Base-by-base conservation (phyloP, 2,329 filamentous ascomycete species). In the Venturia carpophila region DNA sequence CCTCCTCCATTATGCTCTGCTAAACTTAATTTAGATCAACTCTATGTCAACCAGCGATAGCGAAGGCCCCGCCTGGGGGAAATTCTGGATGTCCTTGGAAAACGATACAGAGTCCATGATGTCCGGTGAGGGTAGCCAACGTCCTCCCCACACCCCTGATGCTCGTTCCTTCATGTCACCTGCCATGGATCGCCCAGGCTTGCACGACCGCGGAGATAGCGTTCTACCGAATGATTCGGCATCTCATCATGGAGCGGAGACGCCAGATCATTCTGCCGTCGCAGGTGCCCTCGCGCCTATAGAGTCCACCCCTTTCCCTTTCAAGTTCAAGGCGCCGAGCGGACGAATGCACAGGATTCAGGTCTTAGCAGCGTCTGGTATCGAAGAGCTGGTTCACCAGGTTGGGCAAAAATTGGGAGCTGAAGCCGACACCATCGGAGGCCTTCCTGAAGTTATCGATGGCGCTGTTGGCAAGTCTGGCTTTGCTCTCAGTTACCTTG, bases 241-340 rank as follows among this genome's bases (percentile, higher is more conserved):
- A 60, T 99, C 94, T 5, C 94, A 97, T 71, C 86, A 90, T 67
- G 94, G 93, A 64, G 82, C 86, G 45, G 90, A 93, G 60, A 91
- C 89, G 2, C 91, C 90, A 15, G 80, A 87, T 24, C 87, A 85
- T 64, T 92, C 89, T 24, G 79, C 82, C 9, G 76, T 86, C 30
- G 80, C 80, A 19, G 82, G 88, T 60, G 82, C 87, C 21, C 78
- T 81, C 6, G 79, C 84, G 1, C 71, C 76, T 7, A 66, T 77
- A 15, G 81, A 90, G 71, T 90, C 95, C 69, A 77, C 85, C 13
- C 91, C 93, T 0, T 99, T 97, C 78, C 86, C 93, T 2, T 99
- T 99, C 86, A 99, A 99, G 77, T 99, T 99, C 84, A 97, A 97
- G 81, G 92, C 94, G 1, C 94, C 94, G 1, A 92, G 91, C 70